Percentiles rank a stretch among this genome's conserved stretches.
Evolutionary conservation across 169 alveolate species (phyloP).

Genomic region (Cryptosporidium xiaoi): DNA sequence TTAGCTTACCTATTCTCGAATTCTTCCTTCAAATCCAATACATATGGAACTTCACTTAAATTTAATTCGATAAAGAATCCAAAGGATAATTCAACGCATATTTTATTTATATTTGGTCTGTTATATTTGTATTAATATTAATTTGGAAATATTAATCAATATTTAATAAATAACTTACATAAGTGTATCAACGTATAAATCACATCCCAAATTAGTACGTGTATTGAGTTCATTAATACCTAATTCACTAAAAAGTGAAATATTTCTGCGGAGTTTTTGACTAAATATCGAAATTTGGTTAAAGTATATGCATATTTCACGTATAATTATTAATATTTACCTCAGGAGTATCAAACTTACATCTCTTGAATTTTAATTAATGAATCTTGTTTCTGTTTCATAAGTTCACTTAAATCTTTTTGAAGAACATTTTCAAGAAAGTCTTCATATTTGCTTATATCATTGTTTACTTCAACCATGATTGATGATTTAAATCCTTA

Average conservation of each 20-base stretch:
- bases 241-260: conserved; percentile 40
- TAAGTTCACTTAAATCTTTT: conserved; percentile 42
- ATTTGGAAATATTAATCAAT: neutral
- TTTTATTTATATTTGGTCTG: conserved; percentile 50
- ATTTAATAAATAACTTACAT: conserved; percentile 47
- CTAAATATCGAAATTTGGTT: conserved; percentile 9
- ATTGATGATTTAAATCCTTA: neutral
- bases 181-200: conserved; percentile 38
- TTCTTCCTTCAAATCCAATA: conserved; percentile 48
- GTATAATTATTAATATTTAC: neutral
- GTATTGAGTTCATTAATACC: conserved; percentile 48
- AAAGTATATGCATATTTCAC: neutral
- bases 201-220: conserved; percentile 65
- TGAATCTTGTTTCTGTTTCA: conserved; percentile 16
- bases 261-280: conserved; percentile 57
- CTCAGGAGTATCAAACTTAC: conserved; percentile 22
- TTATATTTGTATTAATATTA: neutral
- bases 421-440: conserved; percentile 66
- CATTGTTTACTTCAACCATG: conserved; percentile 7
- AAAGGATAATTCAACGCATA: conserved; percentile 55
- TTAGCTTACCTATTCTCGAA: conserved; percentile 53
- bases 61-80: conserved; percentile 61
- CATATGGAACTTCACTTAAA: conserved; percentile 41
- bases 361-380: conserved; percentile 57
- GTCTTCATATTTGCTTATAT: conserved; percentile 52